Base-by-base conservation (phyloP, 164 flowering plant genomes). In the Pachysandra terminalis region DNA sequence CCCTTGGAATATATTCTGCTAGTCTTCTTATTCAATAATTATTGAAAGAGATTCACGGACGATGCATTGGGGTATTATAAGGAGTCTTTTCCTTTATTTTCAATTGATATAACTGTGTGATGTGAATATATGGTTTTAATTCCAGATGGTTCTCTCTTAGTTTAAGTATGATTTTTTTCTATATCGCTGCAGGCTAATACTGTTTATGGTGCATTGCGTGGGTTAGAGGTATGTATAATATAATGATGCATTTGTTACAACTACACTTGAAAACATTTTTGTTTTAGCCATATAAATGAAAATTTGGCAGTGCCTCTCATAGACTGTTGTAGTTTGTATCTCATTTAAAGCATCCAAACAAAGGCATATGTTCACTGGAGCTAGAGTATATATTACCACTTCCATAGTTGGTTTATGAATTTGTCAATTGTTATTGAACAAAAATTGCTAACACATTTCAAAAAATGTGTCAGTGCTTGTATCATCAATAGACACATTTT, bases 131-230 rank as follows among this genome's bases (percentile, higher is more conserved):
- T 21, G 21, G 2, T 41, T 22, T 40, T 67, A 21, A 45, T 48
- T 27, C n/a, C 27, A 24, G 28, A 48, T 68, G 23, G 49, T 56
- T 25, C 59, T 58, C 19, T 67, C 23, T 74, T 63, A 19, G 37
- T 5, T 61, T 26, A 49, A 61, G n/a, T 28, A 26, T 55, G 64
- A 19, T 55, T 56, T 24, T 70, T 15, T 71, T 76, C 32, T 57
- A 35, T 73, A 69, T 55, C 27, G 5, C 62, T 81, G 84, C 89
- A 96, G 99, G 97, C 98, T 75, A 90, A 88, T 73, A 84, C 98
- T 67, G 89, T 93, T 45, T 93, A 85, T 81, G 99, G 99, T 23
- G 98, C 98, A 59, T 67, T 96, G 67, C 87, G 88, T 67, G 98
- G 93, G 28, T 74, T 96, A 75, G 99, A 93, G 99, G 99, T 96